Conservation (phyloP, 805 yeast genomes). For the Yarrowia yakushimensis region DNA sequence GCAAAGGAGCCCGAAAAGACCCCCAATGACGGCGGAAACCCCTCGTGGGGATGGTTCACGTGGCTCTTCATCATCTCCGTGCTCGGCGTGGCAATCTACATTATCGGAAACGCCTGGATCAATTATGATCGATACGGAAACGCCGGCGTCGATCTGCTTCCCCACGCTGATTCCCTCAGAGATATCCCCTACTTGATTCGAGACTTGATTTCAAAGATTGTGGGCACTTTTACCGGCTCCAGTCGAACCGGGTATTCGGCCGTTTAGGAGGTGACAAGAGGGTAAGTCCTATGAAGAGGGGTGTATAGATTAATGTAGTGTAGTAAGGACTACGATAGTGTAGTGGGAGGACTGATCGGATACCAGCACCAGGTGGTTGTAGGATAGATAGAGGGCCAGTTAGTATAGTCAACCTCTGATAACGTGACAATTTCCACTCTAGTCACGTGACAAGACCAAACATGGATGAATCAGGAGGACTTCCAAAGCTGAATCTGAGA, state of each 20-base stretch:
- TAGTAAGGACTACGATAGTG: no score
- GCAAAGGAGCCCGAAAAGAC: constrained; percentile 25
- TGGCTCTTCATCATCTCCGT: constrained; percentile 79
- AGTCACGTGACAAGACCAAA: no score
- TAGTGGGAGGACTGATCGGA: neutral
- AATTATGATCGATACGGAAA: constrained; percentile 69
- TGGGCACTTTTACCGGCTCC: constrained; percentile 61
- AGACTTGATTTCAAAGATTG: constrained; percentile 68
- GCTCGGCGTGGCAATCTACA: constrained; percentile 64
- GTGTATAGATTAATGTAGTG: constrained; percentile 26
- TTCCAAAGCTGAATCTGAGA: no score
- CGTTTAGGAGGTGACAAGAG: constrained; percentile 46
- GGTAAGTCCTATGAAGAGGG: neutral
- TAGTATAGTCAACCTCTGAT: no score
- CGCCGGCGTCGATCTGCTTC: constrained; percentile 51
- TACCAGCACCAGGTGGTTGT: no score
- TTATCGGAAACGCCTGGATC: constrained; percentile 71
- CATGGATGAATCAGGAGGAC: no score
- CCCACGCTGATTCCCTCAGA: constrained; percentile 47
- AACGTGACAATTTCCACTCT: no score
- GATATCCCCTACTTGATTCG: constrained; percentile 70
- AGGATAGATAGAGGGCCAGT: no score
- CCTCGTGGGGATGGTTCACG: constrained; percentile 77
- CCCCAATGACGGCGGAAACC: constrained; percentile 36
- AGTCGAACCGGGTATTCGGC: constrained; percentile 91